A percentile compares a stretch with the other conserved stretches of the same genome.
These are phyloP conservation scores for Gnaphalium uliginosum DNA, from an alignment of 129 eudicot species.

Conservation along the genomic window DNA sequence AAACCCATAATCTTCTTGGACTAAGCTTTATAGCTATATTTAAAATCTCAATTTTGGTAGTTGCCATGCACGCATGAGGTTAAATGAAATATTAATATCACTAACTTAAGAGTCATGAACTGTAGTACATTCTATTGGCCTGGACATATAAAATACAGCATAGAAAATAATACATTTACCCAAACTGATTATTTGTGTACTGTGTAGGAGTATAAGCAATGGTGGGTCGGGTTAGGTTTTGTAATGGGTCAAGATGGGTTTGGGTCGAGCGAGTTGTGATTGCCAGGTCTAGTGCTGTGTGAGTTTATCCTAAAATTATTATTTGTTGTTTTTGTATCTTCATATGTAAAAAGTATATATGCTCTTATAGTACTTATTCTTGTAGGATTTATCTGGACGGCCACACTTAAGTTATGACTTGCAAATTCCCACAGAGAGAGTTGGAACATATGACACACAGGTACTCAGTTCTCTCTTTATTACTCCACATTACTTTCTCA, in stretches of 20 bases:
- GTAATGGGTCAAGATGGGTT: too few relatives aligned
- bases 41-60: not conserved
- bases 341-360: constrained; percentile 21
- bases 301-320: not conserved
- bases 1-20: too few relatives aligned
- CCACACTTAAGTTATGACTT: constrained; percentile 85
- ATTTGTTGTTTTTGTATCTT: not conserved
- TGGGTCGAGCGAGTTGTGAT: too few relatives aligned
- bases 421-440: constrained; percentile 84
- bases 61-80: not conserved
- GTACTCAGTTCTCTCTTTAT: constrained; percentile 33
- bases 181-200: too few relatives aligned
- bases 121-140: not conserved
- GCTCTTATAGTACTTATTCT: constrained; percentile 2
- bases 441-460: constrained; percentile 97
- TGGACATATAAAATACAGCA: not conserved
- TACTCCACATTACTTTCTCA: not conserved
- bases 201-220: too few relatives aligned
- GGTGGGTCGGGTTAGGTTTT: too few relatives aligned
- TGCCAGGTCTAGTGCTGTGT: too few relatives aligned
- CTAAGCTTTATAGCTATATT: not conserved
- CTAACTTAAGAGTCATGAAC: not conserved
- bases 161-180: too few relatives aligned
- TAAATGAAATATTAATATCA: not conserved
- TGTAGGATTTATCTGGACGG: constrained; percentile 91